These are phyloP conservation scores for Pichia sp. DNA, from an alignment of 1,139 yeast genomes.

Conservation along the genomic window DNA sequence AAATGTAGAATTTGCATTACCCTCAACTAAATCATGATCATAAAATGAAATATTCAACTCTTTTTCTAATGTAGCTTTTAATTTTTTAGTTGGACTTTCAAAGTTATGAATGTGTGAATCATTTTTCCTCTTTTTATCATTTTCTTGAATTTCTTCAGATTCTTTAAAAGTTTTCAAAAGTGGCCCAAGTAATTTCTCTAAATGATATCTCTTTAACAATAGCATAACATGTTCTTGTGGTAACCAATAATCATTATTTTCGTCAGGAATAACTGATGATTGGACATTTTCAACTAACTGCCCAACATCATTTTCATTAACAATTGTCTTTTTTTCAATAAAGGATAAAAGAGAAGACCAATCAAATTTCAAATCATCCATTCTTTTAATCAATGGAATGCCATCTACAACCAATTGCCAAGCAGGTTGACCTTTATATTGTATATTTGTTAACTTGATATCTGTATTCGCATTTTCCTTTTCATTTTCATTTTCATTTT, in stretches of 20 bases:
- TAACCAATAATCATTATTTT: conserved; percentile 45
- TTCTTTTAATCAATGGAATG: conserved; percentile 1
- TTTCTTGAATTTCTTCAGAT: background rate
- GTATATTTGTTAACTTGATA: background rate
- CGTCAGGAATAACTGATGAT: conserved; percentile 1
- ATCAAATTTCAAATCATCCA: conserved; percentile 6
- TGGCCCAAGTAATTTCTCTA: conserved; percentile 57
- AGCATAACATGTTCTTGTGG: conserved; percentile 61
- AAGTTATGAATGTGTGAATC: background rate
- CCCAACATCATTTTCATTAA: background rate
- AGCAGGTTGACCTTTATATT: conserved; percentile 12
- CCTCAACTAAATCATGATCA: conserved; percentile 32
- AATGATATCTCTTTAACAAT: conserved; percentile 57
- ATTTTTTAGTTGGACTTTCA: conserved; percentile 16
- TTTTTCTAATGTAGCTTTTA: background rate
- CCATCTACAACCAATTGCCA: conserved; percentile 5
- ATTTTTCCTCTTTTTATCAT: conserved; percentile 1
- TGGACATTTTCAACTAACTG: background rate
- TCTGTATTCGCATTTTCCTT: background rate
- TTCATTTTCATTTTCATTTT: background rate
- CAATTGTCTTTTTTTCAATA: background rate
- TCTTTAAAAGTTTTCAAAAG: conserved; percentile 39
- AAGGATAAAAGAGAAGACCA: background rate
- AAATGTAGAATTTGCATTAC: conserved; percentile 44
- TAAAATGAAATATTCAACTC: conserved; percentile 14